Conservation (phyloP, 176 grass and related monocot species). For the Cymbopogon citratus region DNA sequence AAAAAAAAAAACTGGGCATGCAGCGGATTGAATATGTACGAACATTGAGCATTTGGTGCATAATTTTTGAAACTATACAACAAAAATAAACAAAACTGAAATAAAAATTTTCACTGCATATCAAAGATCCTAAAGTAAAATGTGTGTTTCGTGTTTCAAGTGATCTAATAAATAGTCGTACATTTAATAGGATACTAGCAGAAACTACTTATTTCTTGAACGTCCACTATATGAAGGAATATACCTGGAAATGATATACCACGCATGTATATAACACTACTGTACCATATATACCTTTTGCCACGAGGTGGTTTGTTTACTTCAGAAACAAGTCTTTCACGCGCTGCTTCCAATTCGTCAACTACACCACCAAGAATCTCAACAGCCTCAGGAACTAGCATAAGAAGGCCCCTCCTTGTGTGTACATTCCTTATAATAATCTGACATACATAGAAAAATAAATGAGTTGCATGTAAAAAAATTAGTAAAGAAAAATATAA, state of each 20-base stretch:
- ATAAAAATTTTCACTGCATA: neutral
- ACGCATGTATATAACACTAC: slow-evolving; percentile 2
- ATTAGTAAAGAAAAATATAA: neutral
- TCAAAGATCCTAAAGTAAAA: slow-evolving; percentile 14
- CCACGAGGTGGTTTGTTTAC: slow-evolving; percentile 90
- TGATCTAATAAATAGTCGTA: slow-evolving; percentile 9
- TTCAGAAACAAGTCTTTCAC: slow-evolving; percentile 78
- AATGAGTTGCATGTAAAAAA: neutral
- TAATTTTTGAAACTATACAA: neutral
- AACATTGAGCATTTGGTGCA: neutral
- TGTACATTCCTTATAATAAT: slow-evolving; percentile 81
- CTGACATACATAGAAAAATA: slow-evolving; percentile 32
- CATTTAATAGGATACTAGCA: neutral
- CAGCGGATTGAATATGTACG: neutral
- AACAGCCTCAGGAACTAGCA: slow-evolving; percentile 83
- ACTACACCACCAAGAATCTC: slow-evolving; percentile 67
- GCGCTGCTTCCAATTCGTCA: slow-evolving; percentile 73
- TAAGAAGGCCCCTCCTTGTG: slow-evolving; percentile 67
- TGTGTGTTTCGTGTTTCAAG: slow-evolving; percentile 19
- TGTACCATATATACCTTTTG: slow-evolving; percentile 50
- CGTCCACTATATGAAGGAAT: neutral
- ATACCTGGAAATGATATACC: slow-evolving; percentile 16
- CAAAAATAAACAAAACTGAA: neutral
- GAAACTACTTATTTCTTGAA: slow-evolving; percentile 22
- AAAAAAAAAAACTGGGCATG: neutral